Conservation (phyloP, 371 early-diverging fungal genomes). For the Enteropsectra breve region DNA sequence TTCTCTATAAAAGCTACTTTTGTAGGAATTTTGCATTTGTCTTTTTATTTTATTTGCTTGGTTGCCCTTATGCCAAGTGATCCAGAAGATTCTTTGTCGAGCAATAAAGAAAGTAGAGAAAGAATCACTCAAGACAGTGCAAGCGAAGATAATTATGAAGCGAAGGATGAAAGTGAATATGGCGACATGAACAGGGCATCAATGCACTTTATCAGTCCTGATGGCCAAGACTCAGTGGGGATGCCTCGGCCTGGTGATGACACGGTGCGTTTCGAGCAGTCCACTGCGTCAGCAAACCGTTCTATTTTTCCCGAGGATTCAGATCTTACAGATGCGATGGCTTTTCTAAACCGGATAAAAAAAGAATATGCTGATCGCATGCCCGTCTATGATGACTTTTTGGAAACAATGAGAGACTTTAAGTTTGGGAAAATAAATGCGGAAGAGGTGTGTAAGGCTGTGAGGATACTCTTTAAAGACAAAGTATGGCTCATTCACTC, state of each 20-base stretch:
- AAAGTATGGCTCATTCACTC: conserved; percentile 80
- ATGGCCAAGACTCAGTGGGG: background rate
- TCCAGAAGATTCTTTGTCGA: no score
- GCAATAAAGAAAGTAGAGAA: no score
- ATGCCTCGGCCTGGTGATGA: conserved; percentile 1
- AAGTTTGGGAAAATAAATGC: conserved; percentile 90
- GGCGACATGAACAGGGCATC: no score
- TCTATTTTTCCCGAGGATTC: conserved; percentile 35
- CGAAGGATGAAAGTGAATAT: no score
- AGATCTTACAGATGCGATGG: conserved; percentile 71
- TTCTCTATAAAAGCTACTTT: no score
- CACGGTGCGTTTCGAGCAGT: background rate
- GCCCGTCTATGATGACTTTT: conserved; percentile 84
- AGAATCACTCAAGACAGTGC: no score
- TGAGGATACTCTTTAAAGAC: conserved; percentile 79
- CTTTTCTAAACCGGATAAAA: conserved; percentile 90
- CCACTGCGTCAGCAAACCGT: background rate
- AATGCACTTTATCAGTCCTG: no score
- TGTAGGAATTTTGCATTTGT: no score
- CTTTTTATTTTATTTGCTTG: no score
- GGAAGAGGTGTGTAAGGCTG: conserved; percentile 88
- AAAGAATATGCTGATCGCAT: conserved; percentile 77
- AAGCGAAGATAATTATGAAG: no score
- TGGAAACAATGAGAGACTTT: conserved; percentile 98
- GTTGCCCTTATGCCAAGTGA: no score